Evolutionary conservation across 768 basidiomycete species (phyloP).

Genomic region (Tricholomella constricta): DNA sequence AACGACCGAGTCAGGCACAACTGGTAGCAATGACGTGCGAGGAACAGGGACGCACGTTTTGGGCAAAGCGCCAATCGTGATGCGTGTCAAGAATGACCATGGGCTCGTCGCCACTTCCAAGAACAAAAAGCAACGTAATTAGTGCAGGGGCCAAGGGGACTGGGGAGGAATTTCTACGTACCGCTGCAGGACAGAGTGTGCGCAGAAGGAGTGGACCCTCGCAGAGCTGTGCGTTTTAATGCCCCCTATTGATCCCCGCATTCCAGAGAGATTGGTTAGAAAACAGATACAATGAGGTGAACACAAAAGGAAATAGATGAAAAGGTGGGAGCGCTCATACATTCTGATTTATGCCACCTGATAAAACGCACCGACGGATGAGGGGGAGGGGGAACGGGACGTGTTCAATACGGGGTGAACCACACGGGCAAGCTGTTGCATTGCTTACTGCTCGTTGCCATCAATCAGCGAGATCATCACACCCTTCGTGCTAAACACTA

Average conservation of each 20-base stretch:
- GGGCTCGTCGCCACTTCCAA: conserved; percentile 76
- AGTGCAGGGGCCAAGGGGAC: background rate
- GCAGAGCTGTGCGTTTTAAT: conserved; percentile 41
- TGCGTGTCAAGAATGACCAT: conserved; percentile 80
- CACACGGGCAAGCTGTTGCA: conserved; percentile 1
- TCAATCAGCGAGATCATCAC: conserved; percentile 86
- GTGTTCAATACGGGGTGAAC: background rate
- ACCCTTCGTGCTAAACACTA: conserved; percentile 89
- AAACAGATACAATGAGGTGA: background rate
- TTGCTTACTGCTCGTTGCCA: conserved; percentile 75
- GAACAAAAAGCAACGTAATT: conserved; percentile 9
- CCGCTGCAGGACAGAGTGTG: conserved; percentile 82
- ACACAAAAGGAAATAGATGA: conserved; percentile 5
- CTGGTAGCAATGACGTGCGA: background rate
- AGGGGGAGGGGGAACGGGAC: conserved; percentile 2
- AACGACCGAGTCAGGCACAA: background rate
- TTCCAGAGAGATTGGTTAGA: background rate
- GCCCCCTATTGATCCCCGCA: conserved; percentile 38
- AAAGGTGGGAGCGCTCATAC: conserved; percentile 38
- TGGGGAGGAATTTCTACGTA: conserved; percentile 26
- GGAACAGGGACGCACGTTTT: conserved; percentile 57
- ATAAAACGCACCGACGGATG: no score
- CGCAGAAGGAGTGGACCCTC: conserved; percentile 75
- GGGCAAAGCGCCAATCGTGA: conserved; percentile 86
- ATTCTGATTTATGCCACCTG: conserved; percentile 91